Conservation (phyloP, 805 yeast genomes). For the Ogataea henricii region DNA sequence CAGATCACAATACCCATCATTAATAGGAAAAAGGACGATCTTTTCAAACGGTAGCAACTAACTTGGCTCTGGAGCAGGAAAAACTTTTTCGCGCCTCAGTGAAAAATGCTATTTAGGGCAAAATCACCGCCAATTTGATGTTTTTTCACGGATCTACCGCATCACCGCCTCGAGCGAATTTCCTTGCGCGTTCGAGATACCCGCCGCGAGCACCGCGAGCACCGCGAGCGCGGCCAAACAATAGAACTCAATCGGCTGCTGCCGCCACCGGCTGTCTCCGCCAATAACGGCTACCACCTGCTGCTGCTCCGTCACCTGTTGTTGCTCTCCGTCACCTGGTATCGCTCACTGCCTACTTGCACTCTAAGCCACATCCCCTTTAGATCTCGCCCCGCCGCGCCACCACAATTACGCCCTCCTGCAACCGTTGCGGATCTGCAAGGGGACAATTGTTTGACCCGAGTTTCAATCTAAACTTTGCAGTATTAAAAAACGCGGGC, state of each 20-base stretch:
- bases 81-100: background rate
- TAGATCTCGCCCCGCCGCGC: background rate
- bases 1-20: background rate
- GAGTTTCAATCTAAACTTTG: no score
- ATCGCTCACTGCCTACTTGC: background rate
- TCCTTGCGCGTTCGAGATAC: no score
- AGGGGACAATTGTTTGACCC: no score
- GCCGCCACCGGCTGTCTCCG: no score
- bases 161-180: background rate
- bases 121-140: background rate
- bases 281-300: no score
- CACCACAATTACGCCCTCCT: background rate
- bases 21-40: background rate
- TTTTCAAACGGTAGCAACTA: background rate
- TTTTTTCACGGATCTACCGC: background rate
- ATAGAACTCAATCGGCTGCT: no score
- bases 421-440: background rate
- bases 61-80: conserved; percentile 1
- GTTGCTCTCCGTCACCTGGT: no score
- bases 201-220: no score
- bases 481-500: background rate
- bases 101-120: background rate
- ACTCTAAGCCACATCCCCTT: background rate
- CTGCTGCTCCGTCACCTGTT: no score
- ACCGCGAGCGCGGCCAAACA: no score